Evolutionary conservation across 768 basidiomycete species (phyloP).

Genomic region (Boletus insuetus): DNA sequence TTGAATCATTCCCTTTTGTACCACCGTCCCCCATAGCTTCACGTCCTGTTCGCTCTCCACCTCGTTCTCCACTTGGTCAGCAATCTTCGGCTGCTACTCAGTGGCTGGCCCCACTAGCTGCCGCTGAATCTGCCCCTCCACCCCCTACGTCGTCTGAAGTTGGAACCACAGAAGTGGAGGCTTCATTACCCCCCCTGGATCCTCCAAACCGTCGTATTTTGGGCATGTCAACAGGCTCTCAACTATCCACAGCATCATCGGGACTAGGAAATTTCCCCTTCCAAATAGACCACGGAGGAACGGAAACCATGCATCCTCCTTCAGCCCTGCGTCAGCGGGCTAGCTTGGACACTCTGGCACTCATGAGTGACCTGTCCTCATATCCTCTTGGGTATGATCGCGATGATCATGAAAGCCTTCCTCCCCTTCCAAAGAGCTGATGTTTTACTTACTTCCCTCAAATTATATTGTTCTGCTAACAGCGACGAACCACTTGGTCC

Average conservation of each 20-base stretch:
- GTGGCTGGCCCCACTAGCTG: slow-evolving; percentile 2
- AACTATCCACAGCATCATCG: slow-evolving; percentile 72
- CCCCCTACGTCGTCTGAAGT: not conserved
- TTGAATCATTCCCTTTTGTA: slow-evolving; percentile 86
- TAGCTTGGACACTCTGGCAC: slow-evolving; percentile 79
- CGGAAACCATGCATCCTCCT: slow-evolving; percentile 34
- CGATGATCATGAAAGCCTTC: slow-evolving; percentile 28
- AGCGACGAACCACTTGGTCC: slow-evolving; percentile 14
- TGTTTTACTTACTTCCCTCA: not conserved
- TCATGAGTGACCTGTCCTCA: slow-evolving; percentile 80
- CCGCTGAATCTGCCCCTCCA: not conserved
- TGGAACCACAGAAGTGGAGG: slow-evolving; percentile 24
- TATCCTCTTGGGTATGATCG: slow-evolving; percentile 76
- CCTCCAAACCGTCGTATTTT: slow-evolving; percentile 57
- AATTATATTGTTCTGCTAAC: slow-evolving; percentile 4
- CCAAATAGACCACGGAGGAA: slow-evolving; percentile 68
- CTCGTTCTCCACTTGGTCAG: slow-evolving; percentile 67
- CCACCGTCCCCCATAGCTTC: slow-evolving; percentile 89
- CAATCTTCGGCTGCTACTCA: slow-evolving; percentile 43
- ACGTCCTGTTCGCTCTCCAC: slow-evolving; percentile 69
- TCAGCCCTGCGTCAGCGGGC: slow-evolving; percentile 61
- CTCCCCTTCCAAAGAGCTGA: slow-evolving; percentile 28
- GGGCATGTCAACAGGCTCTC: slow-evolving; percentile 76
- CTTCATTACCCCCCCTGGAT: slow-evolving; percentile 35
- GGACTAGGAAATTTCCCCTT: slow-evolving; percentile 86